A percentile compares a stretch with the other conserved stretches of the same genome.
Conservation (phyloP, 2,329 filamentous ascomycete species). For the Chaetothyriales sp. region DNA sequence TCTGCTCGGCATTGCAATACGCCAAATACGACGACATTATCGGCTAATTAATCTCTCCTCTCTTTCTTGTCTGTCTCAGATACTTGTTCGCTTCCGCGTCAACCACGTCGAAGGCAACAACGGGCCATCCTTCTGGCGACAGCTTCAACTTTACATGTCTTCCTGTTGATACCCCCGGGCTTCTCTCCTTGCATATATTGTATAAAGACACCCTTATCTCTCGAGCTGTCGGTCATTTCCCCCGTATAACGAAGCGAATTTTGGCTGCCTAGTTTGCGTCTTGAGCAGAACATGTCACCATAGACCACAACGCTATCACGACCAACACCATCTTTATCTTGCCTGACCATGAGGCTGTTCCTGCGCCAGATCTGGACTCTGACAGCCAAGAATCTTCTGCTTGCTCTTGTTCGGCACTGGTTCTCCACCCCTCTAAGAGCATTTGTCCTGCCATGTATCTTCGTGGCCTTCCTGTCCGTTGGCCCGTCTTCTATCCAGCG, state of each 20-base stretch:
- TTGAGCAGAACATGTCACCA: background rate
- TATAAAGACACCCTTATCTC: background rate
- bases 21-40: background rate
- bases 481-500: background rate
- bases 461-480: slow-evolving; percentile 30
- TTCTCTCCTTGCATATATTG: background rate
- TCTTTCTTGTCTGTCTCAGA: background rate
- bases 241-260: too few species aligned
- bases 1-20: background rate
- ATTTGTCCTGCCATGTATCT: slow-evolving; percentile 41
- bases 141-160: background rate
- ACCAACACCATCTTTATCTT: background rate
- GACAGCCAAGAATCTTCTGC: slow-evolving; percentile 41
- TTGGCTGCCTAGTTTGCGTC: too few species aligned
- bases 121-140: background rate
- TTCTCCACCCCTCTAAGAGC: slow-evolving; percentile 40
- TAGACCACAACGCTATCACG: background rate
- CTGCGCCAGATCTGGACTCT: slow-evolving; percentile 41
- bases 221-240: background rate
- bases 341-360: slow-evolving; percentile 23
- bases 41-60: background rate
- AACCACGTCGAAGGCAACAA: background rate
- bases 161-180: background rate
- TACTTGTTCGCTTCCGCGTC: background rate
- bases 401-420: slow-evolving; percentile 39